Evolutionary conservation across 2,329 filamentous ascomycete species (phyloP), one percentile per base, ranked within the genome.

Genomic region (Endocalyx cinctus): DNA sequence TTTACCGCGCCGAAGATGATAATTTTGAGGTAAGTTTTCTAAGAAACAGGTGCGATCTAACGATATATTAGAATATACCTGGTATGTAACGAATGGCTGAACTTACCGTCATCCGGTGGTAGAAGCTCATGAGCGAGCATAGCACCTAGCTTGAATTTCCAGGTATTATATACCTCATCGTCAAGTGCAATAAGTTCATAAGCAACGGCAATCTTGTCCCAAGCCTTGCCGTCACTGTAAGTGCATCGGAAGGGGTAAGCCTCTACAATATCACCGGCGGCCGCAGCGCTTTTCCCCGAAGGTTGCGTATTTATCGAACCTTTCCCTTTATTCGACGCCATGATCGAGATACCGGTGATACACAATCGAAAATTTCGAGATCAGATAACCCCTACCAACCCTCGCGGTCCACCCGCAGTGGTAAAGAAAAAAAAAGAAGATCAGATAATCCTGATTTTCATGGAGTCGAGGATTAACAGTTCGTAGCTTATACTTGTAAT

Each of bases 31-130:
- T 13, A 46, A 32, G 1, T 26, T 8, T 2, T 20, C 19, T 3
- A 46, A 26, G 12, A 15, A n/a, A n/a, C 39, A 36, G 2, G 8
- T 4, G 5, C 13, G 16, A 12, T 32, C 34, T 43, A n/a, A 20
- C 17, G 15, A 10, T 17, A 11, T n/a, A 17, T 43, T 32, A 45
- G 43, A 19, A 38, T 31, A 12, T 10, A 29, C 16, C 17, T 15
- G 25, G 25, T 26, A n/a, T 16, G 25, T 15, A 10, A 10, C 6
- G 13, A 13, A 11, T 20, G 6, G 10, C n/a, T 29, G n/a, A 8
- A 43, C 41, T n/a, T 33, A 46, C 43, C 18, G 27, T 41, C 33
- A 11, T 11, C 14, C 3, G n/a, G n/a, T n/a, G 43, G 40, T 12
- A 34, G 41, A 11, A 43, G 19, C n/a, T 41, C 36, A 3, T 39